Conservation (phyloP, 176 grass and related monocot genomes). For the Aegilops sharonensis region DNA sequence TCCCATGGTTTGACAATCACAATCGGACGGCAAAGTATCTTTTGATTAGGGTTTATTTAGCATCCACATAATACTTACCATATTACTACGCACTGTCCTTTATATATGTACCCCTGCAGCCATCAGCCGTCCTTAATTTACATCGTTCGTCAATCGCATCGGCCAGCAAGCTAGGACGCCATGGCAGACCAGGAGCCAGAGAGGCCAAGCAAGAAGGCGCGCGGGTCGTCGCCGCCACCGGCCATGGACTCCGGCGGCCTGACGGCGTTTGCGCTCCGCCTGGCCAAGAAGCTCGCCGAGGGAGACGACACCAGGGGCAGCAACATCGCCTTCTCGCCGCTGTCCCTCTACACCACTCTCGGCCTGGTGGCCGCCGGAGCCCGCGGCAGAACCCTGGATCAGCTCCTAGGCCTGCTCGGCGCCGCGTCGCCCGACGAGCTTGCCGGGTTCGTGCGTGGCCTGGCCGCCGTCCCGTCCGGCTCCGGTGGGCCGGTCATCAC, state of each 20-base stretch:
- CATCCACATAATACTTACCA: too few relatives aligned
- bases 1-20: background rate
- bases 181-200: background rate
- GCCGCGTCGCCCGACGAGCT: background rate
- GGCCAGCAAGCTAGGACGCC: too few relatives aligned
- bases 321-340: slow-evolving; percentile 45
- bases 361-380: background rate
- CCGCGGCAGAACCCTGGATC: background rate
- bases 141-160: background rate
- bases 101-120: too few relatives aligned
- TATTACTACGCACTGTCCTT: too few relatives aligned
- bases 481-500: background rate
- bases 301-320: too few relatives aligned
- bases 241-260: background rate
- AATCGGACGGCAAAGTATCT: background rate
- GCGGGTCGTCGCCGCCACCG: too few relatives aligned
- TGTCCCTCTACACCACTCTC: slow-evolving; percentile 35
- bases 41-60: background rate
- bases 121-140: background rate
- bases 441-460: background rate
- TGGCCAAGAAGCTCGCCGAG: background rate
- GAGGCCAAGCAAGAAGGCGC: background rate
- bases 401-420: slow-evolving; percentile 25
- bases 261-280: background rate
- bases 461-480: background rate